Base-by-base conservation (phyloP, 108 stramenopile species). In the Discostella stelligeroides region DNA sequence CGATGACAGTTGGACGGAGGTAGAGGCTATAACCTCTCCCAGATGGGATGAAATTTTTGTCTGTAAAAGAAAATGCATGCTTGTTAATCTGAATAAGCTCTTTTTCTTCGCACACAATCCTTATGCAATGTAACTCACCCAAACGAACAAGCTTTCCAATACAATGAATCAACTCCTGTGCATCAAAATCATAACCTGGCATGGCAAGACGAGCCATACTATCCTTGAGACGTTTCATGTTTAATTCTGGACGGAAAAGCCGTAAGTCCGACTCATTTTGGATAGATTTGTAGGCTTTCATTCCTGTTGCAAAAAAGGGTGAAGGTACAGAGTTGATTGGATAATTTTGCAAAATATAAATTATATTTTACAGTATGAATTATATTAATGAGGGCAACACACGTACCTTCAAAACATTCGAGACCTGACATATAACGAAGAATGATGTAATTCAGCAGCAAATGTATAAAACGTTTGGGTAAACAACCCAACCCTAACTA, bases 21-120 rank as follows among this genome's bases (percentile, higher is more conserved):
- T 99, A 99, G n/a, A 98, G 76, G 13, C 94, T 92, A 69, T 98
- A 98, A n/a, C 97, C 97, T 66, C 93, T 92, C 10, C 94, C 96
- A 17, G 88, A 58, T 11, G 97, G 97, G 29, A 99, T 94, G 97
- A 97, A 99, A 55, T 87, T 78, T 63, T 82, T 43, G 56, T 98
- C 97, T 51, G 43, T 41, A 20, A 1, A 29, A 20, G 47, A 13
- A 12, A 17, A 58, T 25, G 25, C 37, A 34, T 34, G 6, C 6
- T 34, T 34, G 34, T 5, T 6, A 34, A 34, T 34, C 34, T 6
- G 34, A 34, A 34, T 6, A 34, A 34, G 34, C 34, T 34, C 34
- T 47, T 29, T 13, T n/a, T 25, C 21, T 27, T 12, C 28, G 15
- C 29, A 72, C 39, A 40, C 49, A 4, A 28, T 27, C 9, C 34